Conservation (phyloP, 139 green algal genomes). For the Micractinium conductrix region DNA sequence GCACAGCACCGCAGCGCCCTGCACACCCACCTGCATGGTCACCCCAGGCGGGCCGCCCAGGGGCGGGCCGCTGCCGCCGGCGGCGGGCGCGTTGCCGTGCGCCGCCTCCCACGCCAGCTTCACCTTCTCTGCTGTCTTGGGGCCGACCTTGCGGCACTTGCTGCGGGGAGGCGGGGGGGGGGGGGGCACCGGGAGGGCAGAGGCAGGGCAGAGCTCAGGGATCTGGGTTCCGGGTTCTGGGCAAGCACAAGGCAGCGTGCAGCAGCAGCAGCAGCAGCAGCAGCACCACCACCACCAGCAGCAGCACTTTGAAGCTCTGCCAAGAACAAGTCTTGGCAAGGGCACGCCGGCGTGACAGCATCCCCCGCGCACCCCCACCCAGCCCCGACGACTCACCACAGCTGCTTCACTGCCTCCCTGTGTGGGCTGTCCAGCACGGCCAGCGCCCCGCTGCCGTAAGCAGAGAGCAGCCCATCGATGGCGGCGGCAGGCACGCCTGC, state of each 20-base stretch:
- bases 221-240: no score
- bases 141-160: slow-evolving; percentile 46
- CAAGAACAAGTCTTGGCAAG: no score
- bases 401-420: background rate
- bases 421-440: background rate
- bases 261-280: no score
- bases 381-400: slow-evolving; percentile 1
- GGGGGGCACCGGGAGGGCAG: no score
- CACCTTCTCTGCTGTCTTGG: slow-evolving; percentile 52
- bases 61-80: background rate
- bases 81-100: background rate
- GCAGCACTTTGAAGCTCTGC: no score
- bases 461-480: background rate
- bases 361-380: no score
- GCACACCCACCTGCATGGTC: no score
- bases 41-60: background rate
- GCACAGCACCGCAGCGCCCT: no score
- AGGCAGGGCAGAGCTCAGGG: background rate
- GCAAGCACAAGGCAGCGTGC: no score
- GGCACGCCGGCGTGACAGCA: no score
- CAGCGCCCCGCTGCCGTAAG: background rate
- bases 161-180: background rate
- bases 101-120: slow-evolving; percentile 51
- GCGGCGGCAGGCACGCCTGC: background rate
- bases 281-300: no score